These are phyloP conservation scores for Hymenoscyphus salicellus DNA, from an alignment of 2,329 filamentous ascomycete species.

Conservation along the genomic window DNA sequence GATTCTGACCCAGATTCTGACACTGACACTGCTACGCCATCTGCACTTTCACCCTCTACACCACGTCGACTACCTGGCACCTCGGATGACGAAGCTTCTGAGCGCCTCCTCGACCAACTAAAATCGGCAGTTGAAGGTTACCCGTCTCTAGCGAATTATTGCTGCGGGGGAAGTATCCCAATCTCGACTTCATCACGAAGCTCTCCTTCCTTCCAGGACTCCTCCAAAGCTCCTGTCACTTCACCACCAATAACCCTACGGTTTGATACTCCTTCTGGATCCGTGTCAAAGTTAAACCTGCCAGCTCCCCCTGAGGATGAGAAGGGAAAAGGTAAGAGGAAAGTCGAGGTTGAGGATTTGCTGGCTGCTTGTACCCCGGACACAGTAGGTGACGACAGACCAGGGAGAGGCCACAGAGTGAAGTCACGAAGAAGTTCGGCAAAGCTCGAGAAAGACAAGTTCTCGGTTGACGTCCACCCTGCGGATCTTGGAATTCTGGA, in stretches of 20 bases:
- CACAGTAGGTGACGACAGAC: conserved; percentile 22
- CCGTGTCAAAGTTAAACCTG: conserved; percentile 7
- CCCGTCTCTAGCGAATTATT: conserved; percentile 16
- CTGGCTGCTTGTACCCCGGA: conserved; percentile 43
- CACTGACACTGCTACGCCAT: conserved; percentile 14
- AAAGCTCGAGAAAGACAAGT: conserved; percentile 49
- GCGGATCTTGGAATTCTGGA: conserved; percentile 53
- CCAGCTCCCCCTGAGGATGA: conserved; percentile 11
- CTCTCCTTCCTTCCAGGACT: conserved; percentile 13
- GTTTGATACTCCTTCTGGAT: conserved; percentile 14
- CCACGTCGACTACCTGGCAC: background rate
- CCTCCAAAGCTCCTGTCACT: conserved; percentile 7
- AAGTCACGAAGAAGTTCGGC: conserved; percentile 46
- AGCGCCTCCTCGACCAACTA: conserved; percentile 17
- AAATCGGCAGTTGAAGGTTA: conserved; percentile 15
- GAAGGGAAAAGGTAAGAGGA: conserved; percentile 5
- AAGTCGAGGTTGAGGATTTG: conserved; percentile 26
- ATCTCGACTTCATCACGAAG: conserved; percentile 10
- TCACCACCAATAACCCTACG: conserved; percentile 17
- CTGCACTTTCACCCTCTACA: conserved; percentile 12
- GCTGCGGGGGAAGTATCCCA: conserved; percentile 17
- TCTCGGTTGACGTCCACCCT: conserved; percentile 50
- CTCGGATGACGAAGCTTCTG: conserved; percentile 8
- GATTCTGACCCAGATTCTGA: conserved; percentile 19
- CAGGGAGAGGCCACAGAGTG: conserved; percentile 7